Conservation (phyloP, 768 basidiomycete species). For the Lactifluus subvellereus region DNA sequence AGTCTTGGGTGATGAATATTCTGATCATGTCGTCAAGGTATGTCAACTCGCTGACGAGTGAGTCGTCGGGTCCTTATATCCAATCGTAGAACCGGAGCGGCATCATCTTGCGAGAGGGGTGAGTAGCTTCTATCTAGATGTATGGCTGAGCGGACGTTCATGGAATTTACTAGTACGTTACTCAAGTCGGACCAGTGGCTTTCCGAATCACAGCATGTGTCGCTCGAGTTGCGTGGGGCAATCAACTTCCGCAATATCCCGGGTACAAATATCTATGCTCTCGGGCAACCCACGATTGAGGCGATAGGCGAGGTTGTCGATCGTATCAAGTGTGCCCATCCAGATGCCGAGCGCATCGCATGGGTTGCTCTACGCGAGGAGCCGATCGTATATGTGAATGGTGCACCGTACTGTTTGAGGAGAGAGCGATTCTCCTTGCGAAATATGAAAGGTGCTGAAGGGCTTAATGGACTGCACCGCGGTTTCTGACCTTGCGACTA, state of each 20-base stretch:
- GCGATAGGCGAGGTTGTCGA: slow-evolving; percentile 78
- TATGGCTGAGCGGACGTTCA: neutral
- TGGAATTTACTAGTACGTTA: slow-evolving; percentile 48
- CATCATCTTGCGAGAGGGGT: slow-evolving; percentile 90
- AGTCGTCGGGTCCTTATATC: neutral
- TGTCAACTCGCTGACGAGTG: slow-evolving; percentile 11
- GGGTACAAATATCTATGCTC: slow-evolving; percentile 76
- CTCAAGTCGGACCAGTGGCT: slow-evolving; percentile 94
- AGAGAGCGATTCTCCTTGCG: slow-evolving; percentile 80
- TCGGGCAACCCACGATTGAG: slow-evolving; percentile 87
- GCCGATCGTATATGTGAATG: slow-evolving; percentile 89
- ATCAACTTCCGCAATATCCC: slow-evolving; percentile 90
- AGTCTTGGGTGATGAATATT: slow-evolving; percentile 92
- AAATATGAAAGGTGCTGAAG: slow-evolving; percentile 83
- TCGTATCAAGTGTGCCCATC: slow-evolving; percentile 55
- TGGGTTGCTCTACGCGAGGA: slow-evolving; percentile 96
- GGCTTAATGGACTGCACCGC: neutral
- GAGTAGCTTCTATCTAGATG: slow-evolving; percentile 27
- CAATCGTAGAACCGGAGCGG: slow-evolving; percentile 73
- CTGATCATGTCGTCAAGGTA: slow-evolving; percentile 88
- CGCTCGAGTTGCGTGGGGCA: slow-evolving; percentile 77
- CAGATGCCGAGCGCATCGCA: slow-evolving; percentile 55
- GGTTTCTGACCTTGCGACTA: slow-evolving; percentile 27
- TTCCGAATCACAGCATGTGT: slow-evolving; percentile 59
- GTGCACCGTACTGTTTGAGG: slow-evolving; percentile 84